phyloP scores from a whole-genome alignment of 1,284 basidiomycete genomes.

The Ceratobasidium sp. region DNA sequence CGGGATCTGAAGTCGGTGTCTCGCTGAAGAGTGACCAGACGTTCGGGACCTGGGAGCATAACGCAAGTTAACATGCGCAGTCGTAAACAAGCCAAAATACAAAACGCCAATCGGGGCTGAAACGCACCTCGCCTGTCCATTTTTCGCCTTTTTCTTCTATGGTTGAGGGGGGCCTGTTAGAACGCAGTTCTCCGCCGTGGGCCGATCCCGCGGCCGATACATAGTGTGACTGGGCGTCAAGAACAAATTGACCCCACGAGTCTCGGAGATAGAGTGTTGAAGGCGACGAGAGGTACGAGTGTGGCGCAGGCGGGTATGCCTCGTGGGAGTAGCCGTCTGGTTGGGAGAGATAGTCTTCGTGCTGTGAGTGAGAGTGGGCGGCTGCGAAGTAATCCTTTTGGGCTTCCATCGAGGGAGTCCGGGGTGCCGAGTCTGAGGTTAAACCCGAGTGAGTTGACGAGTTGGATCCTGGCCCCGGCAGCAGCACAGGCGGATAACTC shows the following conservation, averaged over 20 bases:
- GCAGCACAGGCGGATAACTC: not conserved
- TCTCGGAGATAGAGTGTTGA: constrained; percentile 33
- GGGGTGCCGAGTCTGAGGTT: constrained; percentile 25
- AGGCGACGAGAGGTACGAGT: constrained; percentile 26
- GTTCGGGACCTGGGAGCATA: constrained; percentile 27
- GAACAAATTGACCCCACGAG: constrained; percentile 28
- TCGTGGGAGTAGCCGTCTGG: constrained; percentile 29
- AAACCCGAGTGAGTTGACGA: constrained; percentile 29
- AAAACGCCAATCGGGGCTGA: constrained; percentile 25
- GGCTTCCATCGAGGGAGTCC: constrained; percentile 17
- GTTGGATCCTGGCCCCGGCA: constrained; percentile 14
- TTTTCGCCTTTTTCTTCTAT: constrained; percentile 34
- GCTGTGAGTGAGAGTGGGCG: not conserved
- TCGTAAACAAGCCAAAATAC: constrained; percentile 7
- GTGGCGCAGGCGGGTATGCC: constrained; percentile 18
- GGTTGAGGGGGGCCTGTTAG: constrained; percentile 23
- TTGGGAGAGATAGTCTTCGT: constrained; percentile 2
- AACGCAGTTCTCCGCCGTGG: constrained; percentile 19
- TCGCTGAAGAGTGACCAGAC: constrained; percentile 32
- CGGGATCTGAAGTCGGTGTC: constrained; percentile 8
- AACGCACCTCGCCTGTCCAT: constrained; percentile 34
- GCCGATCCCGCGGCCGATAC: constrained; percentile 22
- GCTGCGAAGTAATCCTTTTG: constrained; percentile 22
- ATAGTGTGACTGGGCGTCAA: constrained; percentile 32
- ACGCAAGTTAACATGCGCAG: not conserved